phyloP scores from a whole-genome alignment of 1,284 basidiomycete genomes.

The Cryptococcus floricola region DNA sequence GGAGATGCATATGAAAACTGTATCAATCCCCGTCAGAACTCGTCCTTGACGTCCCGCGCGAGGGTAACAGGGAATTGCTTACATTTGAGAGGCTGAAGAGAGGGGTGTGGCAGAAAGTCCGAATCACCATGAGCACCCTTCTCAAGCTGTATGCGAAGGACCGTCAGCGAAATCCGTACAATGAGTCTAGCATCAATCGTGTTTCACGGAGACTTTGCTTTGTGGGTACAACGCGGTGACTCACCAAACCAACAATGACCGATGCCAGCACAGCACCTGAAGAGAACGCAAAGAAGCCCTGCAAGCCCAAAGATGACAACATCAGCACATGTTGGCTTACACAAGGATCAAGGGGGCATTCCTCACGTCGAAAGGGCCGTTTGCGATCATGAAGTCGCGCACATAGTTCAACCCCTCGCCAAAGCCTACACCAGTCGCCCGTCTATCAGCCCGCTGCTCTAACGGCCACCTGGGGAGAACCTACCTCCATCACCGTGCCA shows the following conservation, averaged over 20 bases:
- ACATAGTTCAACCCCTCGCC: background rate
- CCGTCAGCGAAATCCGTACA: background rate
- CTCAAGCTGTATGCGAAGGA: background rate
- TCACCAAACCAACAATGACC: background rate
- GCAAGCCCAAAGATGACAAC: background rate
- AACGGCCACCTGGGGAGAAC: background rate
- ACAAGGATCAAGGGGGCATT: no score
- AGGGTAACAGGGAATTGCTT: background rate
- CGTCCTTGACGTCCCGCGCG: background rate
- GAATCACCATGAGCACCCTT: background rate
- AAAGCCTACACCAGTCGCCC: background rate
- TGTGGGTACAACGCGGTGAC: background rate
- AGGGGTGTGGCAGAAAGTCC: background rate
- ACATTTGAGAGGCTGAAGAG: background rate
- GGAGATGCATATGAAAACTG: background rate
- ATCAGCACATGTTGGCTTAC: background rate
- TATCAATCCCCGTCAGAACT: background rate
- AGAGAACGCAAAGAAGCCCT: conserved; percentile 1
- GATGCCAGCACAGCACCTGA: background rate
- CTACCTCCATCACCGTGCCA: background rate
- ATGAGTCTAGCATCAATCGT: background rate
- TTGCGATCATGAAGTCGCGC: background rate
- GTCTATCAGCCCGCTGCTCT: no score
- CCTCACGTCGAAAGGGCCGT: background rate
- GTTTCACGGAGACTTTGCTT: background rate